phyloP scores from a whole-genome alignment of 345 rosid genomes.

The Eucalyptus curtisii region DNA sequence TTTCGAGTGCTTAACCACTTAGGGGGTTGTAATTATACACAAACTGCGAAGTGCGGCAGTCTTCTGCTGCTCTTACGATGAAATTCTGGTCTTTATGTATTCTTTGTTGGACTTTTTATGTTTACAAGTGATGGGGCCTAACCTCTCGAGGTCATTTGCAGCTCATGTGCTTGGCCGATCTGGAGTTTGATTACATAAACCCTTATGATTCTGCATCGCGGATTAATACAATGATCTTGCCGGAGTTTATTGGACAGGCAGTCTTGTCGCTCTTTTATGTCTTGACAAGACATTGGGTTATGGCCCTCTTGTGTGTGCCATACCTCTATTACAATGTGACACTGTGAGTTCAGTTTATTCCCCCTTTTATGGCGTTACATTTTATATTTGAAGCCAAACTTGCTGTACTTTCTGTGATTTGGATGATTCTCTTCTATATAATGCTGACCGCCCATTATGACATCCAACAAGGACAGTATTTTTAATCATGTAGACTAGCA shows the following conservation, averaged over 20 bases:
- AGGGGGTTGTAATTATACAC: neutral
- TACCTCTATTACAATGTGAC: slow-evolving; percentile 57
- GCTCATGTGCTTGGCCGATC: slow-evolving; percentile 73
- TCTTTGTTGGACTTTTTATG: neutral
- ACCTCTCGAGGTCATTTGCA: slow-evolving; percentile 9
- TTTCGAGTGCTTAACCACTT: neutral
- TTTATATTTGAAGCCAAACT: neutral
- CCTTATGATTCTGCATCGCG: slow-evolving; percentile 64
- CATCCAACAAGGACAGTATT: neutral
- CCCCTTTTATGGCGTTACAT: neutral
- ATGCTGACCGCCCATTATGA: neutral
- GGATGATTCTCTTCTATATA: neutral
- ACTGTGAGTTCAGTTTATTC: slow-evolving; percentile 27
- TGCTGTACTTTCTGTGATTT: neutral
- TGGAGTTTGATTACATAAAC: slow-evolving; percentile 71
- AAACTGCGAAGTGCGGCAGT: neutral
- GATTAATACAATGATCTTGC: slow-evolving; percentile 44
- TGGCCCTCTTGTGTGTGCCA: slow-evolving; percentile 46
- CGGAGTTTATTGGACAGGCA: slow-evolving; percentile 52
- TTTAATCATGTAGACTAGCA: neutral
- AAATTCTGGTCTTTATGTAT: neutral
- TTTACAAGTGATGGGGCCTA: neutral
- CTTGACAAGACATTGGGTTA: slow-evolving; percentile 58
- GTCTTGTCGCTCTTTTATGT: slow-evolving; percentile 31
- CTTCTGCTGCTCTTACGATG: neutral